These are phyloP conservation scores for Condylostoma magnum DNA, from an alignment of 169 alveolate genomes.

Conservation along the genomic window DNA sequence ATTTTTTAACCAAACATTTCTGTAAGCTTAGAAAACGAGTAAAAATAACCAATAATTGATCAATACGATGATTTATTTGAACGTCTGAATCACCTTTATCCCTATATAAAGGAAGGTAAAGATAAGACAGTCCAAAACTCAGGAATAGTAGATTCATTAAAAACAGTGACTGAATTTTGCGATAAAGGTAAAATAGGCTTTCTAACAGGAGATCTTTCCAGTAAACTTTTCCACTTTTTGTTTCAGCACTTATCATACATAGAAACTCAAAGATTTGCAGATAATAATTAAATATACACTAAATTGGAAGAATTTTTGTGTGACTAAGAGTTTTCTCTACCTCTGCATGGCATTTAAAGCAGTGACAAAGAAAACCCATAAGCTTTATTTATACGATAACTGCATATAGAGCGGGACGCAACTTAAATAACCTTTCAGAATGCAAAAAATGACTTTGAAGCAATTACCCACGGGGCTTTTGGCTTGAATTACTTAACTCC, in stretches of 20 bases:
- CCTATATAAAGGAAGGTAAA: background rate
- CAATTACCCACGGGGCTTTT: slow-evolving; percentile 49
- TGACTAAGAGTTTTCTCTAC: slow-evolving; percentile 56
- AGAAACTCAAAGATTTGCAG: background rate
- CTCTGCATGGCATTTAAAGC: slow-evolving; percentile 57
- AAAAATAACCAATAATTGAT: background rate
- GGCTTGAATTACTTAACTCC: slow-evolving; percentile 52
- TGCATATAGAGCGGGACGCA: slow-evolving; percentile 56
- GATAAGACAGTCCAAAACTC: background rate
- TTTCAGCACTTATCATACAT: background rate
- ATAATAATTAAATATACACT: background rate
- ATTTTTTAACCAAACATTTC: too few species aligned
- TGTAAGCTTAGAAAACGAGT: too few species aligned
- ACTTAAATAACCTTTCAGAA: slow-evolving; percentile 53
- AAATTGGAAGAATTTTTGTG: slow-evolving; percentile 23
- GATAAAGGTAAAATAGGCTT: slow-evolving; percentile 66
- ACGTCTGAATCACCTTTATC: background rate
- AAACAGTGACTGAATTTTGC: slow-evolving; percentile 49
- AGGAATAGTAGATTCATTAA: slow-evolving; percentile 9
- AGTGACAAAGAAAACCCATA: slow-evolving; percentile 63
- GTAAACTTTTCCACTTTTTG: slow-evolving; percentile 36
- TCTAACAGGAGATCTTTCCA: slow-evolving; percentile 61
- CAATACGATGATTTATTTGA: background rate
- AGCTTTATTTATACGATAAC: slow-evolving; percentile 60
- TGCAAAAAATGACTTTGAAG: slow-evolving; percentile 47